Percentiles rank a stretch among this genome's conserved stretches.
Evolutionary conservation across 2,329 filamentous ascomycete species (phyloP).

Genomic region (Rutstroemia sp.): DNA sequence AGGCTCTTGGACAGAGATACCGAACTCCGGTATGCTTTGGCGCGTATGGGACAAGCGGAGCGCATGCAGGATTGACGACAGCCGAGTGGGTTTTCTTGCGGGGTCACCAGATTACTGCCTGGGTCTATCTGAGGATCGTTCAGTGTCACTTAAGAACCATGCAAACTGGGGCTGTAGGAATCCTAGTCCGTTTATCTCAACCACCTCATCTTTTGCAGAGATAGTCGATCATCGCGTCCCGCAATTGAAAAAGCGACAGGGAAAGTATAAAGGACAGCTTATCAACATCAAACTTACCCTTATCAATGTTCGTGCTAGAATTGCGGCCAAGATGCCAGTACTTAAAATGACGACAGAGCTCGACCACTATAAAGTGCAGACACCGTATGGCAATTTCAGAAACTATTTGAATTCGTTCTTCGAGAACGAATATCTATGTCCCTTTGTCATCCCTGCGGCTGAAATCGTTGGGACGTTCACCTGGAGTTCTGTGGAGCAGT

Average conservation of each 20-base stretch:
- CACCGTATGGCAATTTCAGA: background rate
- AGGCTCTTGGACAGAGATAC: background rate
- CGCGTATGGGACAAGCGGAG: background rate
- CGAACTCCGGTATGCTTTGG: background rate
- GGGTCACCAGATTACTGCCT: background rate
- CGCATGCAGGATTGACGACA: background rate
- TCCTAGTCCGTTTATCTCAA: background rate
- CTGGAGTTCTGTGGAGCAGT: background rate
- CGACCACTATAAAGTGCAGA: background rate
- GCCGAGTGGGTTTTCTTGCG: background rate
- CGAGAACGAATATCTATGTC: background rate
- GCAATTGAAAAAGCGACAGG: background rate
- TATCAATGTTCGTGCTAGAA: background rate
- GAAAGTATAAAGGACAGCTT: background rate
- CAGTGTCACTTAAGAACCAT: background rate
- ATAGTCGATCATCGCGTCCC: background rate
- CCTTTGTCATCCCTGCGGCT: background rate
- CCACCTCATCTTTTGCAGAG: background rate
- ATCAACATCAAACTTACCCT: background rate
- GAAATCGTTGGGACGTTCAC: background rate
- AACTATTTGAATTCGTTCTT: background rate
- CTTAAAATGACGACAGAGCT: background rate
- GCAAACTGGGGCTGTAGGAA: background rate
- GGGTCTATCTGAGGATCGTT: background rate
- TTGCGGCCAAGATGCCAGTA: background rate